A percentile compares a stretch with the other conserved stretches of the same genome.
Evolutionary conservation across 2,329 filamentous ascomycete genomes (phyloP).

Genomic region (Neofusicoccum sp.): DNA sequence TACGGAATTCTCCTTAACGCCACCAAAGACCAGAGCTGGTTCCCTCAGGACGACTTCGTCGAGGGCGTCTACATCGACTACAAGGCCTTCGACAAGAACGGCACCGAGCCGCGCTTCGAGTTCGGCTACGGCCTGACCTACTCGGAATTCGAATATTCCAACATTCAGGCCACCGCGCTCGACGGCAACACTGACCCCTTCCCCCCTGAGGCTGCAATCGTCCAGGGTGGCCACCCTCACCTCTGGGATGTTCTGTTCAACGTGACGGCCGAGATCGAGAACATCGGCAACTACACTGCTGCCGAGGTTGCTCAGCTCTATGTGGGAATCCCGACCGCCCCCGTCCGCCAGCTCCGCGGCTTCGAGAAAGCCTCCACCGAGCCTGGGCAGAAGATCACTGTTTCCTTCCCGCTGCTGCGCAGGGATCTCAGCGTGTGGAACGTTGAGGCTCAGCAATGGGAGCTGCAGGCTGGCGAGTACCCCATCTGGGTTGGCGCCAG

Average conservation of each 20-base stretch:
- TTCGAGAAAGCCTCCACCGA: conserved; percentile 22
- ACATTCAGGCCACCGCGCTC: conserved; percentile 48
- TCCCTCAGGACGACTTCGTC: conserved; percentile 38
- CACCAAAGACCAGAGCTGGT: conserved; percentile 25
- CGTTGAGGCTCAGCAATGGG: conserved; percentile 44
- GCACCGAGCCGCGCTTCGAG: conserved; percentile 63
- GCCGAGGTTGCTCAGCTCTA: conserved; percentile 23
- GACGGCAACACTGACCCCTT: conserved; percentile 12
- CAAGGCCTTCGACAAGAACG: conserved; percentile 54
- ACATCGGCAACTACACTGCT: conserved; percentile 18
- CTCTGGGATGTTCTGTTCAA: conserved; percentile 17
- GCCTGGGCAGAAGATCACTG: conserved; percentile 33
- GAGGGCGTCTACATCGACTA: conserved; percentile 49
- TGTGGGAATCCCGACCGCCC: conserved; percentile 33
- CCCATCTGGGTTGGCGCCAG: conserved; percentile 36
- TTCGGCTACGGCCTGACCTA: conserved; percentile 69
- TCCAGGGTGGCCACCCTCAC: conserved; percentile 17
- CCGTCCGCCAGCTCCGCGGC: conserved; percentile 19
- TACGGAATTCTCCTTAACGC: conserved; percentile 58
- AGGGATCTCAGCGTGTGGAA: conserved; percentile 54
- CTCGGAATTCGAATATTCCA: conserved; percentile 60
- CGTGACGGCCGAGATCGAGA: conserved; percentile 20
- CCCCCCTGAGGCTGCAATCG: neutral
- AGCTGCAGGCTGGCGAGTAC: conserved; percentile 30
- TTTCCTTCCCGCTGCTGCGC: conserved; percentile 48